Evolutionary conservation across 129 eudicot genomes (phyloP).

Genomic region (Apium graveolens): DNA sequence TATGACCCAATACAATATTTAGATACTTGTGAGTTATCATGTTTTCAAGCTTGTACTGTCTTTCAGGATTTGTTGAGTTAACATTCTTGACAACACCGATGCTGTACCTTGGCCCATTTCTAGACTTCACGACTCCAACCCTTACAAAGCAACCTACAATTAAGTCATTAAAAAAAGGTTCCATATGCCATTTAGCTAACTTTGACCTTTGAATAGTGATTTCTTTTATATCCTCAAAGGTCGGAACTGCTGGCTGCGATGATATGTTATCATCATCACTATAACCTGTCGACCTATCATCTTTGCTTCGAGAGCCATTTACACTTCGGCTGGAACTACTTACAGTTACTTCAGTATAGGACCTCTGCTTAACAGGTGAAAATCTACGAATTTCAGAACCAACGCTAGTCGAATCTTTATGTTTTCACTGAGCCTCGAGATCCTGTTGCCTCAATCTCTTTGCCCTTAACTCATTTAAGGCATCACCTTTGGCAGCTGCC

Average conservation of each 20-base stretch:
- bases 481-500: conserved; percentile 50
- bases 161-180: conserved; percentile 87
- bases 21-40: conserved; percentile 70
- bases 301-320: conserved; percentile 52
- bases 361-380: conserved; percentile 41
- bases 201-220: conserved; percentile 78
- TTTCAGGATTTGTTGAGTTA: conserved; percentile 73
- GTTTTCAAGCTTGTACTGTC: conserved; percentile 71
- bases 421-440: conserved; percentile 38
- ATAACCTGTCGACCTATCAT: conserved; percentile 54
- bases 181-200: conserved; percentile 89
- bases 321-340: conserved; percentile 50
- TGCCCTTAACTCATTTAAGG: conserved; percentile 51
- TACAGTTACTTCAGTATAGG: conserved; percentile 24
- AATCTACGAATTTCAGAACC: conserved; percentile 26
- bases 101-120: conserved; percentile 74
- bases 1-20: conserved; percentile 86
- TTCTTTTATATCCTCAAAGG: conserved; percentile 62
- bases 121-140: conserved; percentile 76
- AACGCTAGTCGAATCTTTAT: conserved; percentile 31
- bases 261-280: conserved; percentile 61
- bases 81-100: conserved; percentile 78
- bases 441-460: conserved; percentile 57
- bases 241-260: conserved; percentile 31
- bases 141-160: conserved; percentile 92